Base-by-base conservation (phyloP, 1,139 yeast species). In the Taiozyma sp. region DNA sequence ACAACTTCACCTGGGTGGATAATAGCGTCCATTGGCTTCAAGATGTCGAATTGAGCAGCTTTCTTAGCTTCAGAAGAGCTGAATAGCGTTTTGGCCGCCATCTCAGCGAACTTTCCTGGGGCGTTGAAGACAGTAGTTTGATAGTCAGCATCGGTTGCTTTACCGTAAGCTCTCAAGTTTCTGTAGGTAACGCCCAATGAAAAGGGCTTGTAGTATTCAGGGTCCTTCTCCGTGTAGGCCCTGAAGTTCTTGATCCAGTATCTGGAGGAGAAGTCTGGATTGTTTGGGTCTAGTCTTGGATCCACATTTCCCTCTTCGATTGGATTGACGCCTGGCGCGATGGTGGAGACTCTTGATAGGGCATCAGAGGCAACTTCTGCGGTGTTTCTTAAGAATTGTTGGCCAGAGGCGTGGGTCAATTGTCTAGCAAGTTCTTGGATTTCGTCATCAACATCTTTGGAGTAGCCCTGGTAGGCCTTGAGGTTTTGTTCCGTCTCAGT, bases 231-330 rank as follows among this genome's bases (percentile, higher is more conserved):
- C 66, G 71, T 69, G 53, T 85, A 66, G 51, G 78, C 77, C 57
- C 81, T 77, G 74, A 87, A 70, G 64, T 86, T 86, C 65, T 81
- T 80, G 53, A 87, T 83, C 96, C 96, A 90, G 50, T 76, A 81
- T 59, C 78, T 77, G 45, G 92, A 68, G 50, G 65, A 75, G 70
- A 89, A 89, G 19, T 78, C 66, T n/a, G 78, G 83, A 32, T 81
- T 71, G 54, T 65, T 68, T n/a, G 88, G 88, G 59, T 83, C 83
- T 45, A 82, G 64, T 46, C 70, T 68, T 8, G 79, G 71, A 55
- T 79, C 79, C 44, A 71, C 58, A 10, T 70, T 71, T 0, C 76
- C 76, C 57, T 74, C 64, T 47, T 68, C 64, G 45, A 61, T 57
- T 30, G 60, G 58, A 43, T 53, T 47, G n/a, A 60, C 61, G 51